Conservation (phyloP, 2,329 filamentous ascomycete species). For the Aspergillus arachidicola region DNA sequence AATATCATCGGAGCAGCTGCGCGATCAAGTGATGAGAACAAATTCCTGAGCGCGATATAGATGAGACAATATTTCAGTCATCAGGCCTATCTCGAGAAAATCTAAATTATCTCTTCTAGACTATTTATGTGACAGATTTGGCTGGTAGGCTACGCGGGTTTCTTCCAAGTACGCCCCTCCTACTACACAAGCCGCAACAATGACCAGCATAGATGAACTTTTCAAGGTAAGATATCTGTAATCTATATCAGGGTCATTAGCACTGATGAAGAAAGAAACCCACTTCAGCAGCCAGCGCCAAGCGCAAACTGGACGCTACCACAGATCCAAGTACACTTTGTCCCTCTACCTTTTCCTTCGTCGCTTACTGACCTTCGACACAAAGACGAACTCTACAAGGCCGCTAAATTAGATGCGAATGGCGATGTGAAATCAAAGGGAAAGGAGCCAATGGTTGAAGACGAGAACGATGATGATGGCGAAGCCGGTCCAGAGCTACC, state of each 20-base stretch:
- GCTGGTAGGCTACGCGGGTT: conserved; percentile 8
- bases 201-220: conserved; percentile 65
- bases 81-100: neutral
- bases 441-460: conserved; percentile 50
- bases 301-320: conserved; percentile 62
- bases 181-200: conserved; percentile 33
- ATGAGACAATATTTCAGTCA: neutral
- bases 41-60: neutral
- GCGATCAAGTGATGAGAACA: conserved; percentile 9
- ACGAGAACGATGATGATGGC: conserved; percentile 50
- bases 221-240: conserved; percentile 51
- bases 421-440: conserved; percentile 54
- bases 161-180: neutral
- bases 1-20: conserved; percentile 24
- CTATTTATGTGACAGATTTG: neutral
- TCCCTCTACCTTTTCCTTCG: neutral
- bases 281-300: conserved; percentile 47
- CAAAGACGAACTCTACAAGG: conserved; percentile 60
- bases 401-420: conserved; percentile 56
- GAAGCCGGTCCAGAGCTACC: conserved; percentile 59
- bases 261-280: conserved; percentile 48
- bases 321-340: conserved; percentile 52
- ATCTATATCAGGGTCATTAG: neutral
- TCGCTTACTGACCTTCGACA: conserved; percentile 19
- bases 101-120: neutral